Conservation (phyloP, 2,329 filamentous ascomycete genomes). For the Akanthomyces uredinophilus region DNA sequence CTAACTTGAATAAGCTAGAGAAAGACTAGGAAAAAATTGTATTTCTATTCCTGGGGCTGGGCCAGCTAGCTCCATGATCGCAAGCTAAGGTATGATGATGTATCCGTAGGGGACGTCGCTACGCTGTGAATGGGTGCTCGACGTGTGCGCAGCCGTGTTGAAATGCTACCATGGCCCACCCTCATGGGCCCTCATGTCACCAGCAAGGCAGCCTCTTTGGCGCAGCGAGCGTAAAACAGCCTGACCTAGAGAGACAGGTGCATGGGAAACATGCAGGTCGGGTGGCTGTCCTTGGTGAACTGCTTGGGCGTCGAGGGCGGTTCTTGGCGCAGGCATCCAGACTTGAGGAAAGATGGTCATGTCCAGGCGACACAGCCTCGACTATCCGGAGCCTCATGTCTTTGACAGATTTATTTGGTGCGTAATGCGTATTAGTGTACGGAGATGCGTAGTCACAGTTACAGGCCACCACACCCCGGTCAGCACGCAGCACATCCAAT, state of each 20-base stretch:
- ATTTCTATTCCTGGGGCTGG: not conserved
- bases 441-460: not conserved
- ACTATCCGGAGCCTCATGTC: not conserved
- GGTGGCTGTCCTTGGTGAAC: not conserved
- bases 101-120: not conserved
- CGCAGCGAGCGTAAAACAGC: constrained; percentile 3
- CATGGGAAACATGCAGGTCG: not conserved
- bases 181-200: not conserved
- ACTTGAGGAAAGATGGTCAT: not conserved
- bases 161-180: constrained; percentile 5
- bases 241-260: not conserved
- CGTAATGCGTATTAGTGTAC: not conserved
- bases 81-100: constrained; percentile 4
- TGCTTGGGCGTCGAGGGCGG: not conserved
- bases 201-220: not conserved
- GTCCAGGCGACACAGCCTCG: not conserved
- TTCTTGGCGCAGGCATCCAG: not conserved
- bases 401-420: not conserved
- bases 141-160: not conserved
- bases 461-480: not conserved
- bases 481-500: not conserved
- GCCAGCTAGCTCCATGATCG: not conserved
- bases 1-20: too few species aligned
- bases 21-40: not conserved
- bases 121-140: not conserved